Percentiles rank a stretch among this genome's conserved stretches.
Conservation (phyloP, 768 basidiomycete genomes). For the Holtermanniella nyarrowii region DNA sequence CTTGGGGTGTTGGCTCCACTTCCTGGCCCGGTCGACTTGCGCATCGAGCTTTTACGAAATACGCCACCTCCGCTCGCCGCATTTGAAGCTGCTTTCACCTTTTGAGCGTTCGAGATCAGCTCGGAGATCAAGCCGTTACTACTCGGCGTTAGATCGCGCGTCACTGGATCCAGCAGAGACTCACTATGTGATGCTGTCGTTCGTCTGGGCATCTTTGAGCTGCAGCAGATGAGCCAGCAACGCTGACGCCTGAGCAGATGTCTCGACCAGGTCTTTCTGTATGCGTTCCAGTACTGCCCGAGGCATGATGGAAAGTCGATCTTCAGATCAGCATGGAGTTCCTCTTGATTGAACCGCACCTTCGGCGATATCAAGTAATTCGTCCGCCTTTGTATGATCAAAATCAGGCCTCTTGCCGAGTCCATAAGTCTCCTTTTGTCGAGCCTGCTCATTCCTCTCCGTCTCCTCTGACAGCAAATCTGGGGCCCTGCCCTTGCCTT, state of each 20-base stretch:
- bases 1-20: slow-evolving; percentile 6
- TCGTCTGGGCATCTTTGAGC: slow-evolving; percentile 41
- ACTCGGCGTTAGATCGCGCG: slow-evolving; percentile 71
- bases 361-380: slow-evolving; percentile 55
- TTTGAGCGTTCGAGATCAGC: slow-evolving; percentile 70
- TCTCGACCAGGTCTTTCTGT: slow-evolving; percentile 56
- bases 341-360: slow-evolving; percentile 46
- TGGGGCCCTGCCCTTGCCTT: slow-evolving; percentile 46
- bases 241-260: slow-evolving; percentile 65
- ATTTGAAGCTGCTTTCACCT: slow-evolving; percentile 37
- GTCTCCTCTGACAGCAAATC: slow-evolving; percentile 39
- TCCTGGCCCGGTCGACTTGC: neutral
- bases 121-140: slow-evolving; percentile 87
- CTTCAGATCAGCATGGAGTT: slow-evolving; percentile 42
- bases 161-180: slow-evolving; percentile 46
- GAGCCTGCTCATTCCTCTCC: slow-evolving; percentile 23
- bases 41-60: slow-evolving; percentile 16
- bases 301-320: slow-evolving; percentile 61
- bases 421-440: slow-evolving; percentile 37
- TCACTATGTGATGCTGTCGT: slow-evolving; percentile 36
- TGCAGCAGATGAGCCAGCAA: slow-evolving; percentile 74
- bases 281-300: slow-evolving; percentile 56
- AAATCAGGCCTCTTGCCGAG: slow-evolving; percentile 71
- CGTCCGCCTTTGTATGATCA: slow-evolving; percentile 55
- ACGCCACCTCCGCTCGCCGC: slow-evolving; percentile 19